A percentile compares a stretch with the other conserved stretches of the same genome.
Evolutionary conservation across 2,329 filamentous ascomycete species (phyloP).

Genomic region (Penicillium sp.): DNA sequence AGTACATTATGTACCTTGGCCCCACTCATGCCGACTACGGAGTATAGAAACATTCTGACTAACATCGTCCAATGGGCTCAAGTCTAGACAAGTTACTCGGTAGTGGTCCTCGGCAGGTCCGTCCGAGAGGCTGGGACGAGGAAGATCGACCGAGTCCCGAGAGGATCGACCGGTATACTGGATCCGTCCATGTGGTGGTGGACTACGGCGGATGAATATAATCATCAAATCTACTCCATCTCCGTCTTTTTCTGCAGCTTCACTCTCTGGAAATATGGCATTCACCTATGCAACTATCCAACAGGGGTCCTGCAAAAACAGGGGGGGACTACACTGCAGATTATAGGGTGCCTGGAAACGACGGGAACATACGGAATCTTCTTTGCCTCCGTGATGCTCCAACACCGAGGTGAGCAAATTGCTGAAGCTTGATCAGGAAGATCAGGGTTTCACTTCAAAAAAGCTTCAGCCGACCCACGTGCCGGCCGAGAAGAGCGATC

Average conservation of each 20-base stretch:
- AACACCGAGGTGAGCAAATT: neutral
- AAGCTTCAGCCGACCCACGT: neutral
- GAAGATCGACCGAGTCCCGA: neutral
- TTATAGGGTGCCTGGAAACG: neutral
- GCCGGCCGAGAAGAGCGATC: neutral
- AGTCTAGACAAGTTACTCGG: neutral
- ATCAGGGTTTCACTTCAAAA: neutral
- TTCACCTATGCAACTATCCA: neutral
- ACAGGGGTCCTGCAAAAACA: neutral
- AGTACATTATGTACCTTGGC: neutral
- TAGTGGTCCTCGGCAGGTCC: neutral
- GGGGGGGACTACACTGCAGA: neutral
- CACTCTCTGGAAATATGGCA: no score
- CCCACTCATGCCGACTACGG: neutral
- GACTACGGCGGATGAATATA: no score
- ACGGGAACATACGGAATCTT: neutral
- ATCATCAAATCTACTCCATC: no score
- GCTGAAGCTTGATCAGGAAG: neutral
- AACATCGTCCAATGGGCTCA: neutral
- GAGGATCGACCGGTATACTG: conserved; percentile 1
- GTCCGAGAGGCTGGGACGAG: neutral
- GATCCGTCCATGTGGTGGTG: neutral
- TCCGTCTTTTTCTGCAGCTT: no score
- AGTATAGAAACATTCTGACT: neutral
- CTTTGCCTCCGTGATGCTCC: neutral